phyloP scores from a whole-genome alignment of 805 yeast genomes.

The Wickerhamiella shivajii region DNA sequence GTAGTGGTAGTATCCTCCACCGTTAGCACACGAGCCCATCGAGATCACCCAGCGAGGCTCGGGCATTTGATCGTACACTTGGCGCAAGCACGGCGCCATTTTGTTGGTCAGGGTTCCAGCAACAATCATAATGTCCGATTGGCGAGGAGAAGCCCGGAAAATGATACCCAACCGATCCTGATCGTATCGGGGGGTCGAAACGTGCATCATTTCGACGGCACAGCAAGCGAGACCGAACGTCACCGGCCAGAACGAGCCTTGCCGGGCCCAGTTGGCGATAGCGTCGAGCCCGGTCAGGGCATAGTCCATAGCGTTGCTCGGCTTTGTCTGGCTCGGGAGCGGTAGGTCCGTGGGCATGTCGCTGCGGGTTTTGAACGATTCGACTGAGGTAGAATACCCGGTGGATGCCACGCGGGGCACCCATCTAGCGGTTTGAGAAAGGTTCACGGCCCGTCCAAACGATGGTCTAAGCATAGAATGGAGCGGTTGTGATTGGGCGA shows the following conservation, averaged over 20 bases:
- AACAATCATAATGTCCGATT: constrained; percentile 81
- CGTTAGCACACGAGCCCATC: constrained; percentile 90
- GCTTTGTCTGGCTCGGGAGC: constrained; percentile 48
- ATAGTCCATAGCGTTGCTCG: constrained; percentile 53
- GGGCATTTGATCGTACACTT: constrained; percentile 89
- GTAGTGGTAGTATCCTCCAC: constrained; percentile 87
- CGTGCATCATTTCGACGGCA: constrained; percentile 93
- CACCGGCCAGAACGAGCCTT: constrained; percentile 86
- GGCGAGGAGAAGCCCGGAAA: constrained; percentile 89
- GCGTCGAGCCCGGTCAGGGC: constrained; percentile 70
- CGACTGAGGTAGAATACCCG: too few relatives aligned
- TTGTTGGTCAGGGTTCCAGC: constrained; percentile 85
- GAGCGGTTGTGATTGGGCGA: too few relatives aligned
- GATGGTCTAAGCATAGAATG: too few relatives aligned
- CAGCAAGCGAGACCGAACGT: constrained; percentile 87
- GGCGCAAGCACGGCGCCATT: constrained; percentile 89
- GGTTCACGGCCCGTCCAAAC: too few relatives aligned
- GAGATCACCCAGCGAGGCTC: constrained; percentile 90
- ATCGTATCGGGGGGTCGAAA: constrained; percentile 79
- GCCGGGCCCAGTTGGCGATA: constrained; percentile 81
- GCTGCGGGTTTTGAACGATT: constrained; percentile 18
- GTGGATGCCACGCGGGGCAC: too few relatives aligned
- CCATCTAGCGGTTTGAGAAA: too few relatives aligned
- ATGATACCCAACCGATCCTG: constrained; percentile 85
- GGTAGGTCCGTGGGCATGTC: constrained; percentile 52